Percentiles rank a stretch among this genome's conserved stretches.
These are phyloP conservation scores for Candida mesenterica DNA, from an alignment of 1,139 yeast species.

Conservation along the genomic window DNA sequence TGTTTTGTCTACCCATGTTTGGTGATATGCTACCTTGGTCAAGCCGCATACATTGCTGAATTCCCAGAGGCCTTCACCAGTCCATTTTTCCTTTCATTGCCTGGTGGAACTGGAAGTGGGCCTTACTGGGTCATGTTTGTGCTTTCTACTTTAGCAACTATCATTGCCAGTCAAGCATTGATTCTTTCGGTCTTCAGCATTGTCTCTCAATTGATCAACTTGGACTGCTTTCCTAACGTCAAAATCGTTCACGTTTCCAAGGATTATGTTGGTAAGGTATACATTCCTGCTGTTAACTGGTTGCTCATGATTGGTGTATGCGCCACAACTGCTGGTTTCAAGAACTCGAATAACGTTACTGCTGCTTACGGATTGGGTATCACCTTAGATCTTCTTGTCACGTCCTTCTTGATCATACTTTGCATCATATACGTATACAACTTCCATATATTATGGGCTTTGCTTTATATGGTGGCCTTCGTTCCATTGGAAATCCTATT, in stretches of 20 bases:
- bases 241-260: slow-evolving; percentile 45
- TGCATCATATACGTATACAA: slow-evolving; percentile 48
- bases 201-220: slow-evolving; percentile 48
- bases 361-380: slow-evolving; percentile 64
- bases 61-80: slow-evolving; percentile 41
- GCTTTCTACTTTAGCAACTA: slow-evolving; percentile 52
- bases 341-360: slow-evolving; percentile 48
- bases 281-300: slow-evolving; percentile 50
- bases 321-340: slow-evolving; percentile 51
- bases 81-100: slow-evolving; percentile 50
- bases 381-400: slow-evolving; percentile 52
- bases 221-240: slow-evolving; percentile 55
- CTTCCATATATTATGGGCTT: slow-evolving; percentile 31
- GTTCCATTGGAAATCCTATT: slow-evolving; percentile 47
- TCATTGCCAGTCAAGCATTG: slow-evolving; percentile 61
- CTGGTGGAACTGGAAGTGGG: slow-evolving; percentile 45
- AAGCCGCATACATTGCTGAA: slow-evolving; percentile 47
- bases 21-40: slow-evolving; percentile 54
- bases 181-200: slow-evolving; percentile 56
- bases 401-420: slow-evolving; percentile 45
- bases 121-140: slow-evolving; percentile 54
- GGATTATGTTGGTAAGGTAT: slow-evolving; percentile 46
- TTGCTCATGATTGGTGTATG: slow-evolving; percentile 50
- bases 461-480: slow-evolving; percentile 37
- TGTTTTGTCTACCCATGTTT: slow-evolving; percentile 52